Evolutionary conservation across 2,329 filamentous ascomycete genomes (phyloP).

Genomic region (Fusarium nematophilum): DNA sequence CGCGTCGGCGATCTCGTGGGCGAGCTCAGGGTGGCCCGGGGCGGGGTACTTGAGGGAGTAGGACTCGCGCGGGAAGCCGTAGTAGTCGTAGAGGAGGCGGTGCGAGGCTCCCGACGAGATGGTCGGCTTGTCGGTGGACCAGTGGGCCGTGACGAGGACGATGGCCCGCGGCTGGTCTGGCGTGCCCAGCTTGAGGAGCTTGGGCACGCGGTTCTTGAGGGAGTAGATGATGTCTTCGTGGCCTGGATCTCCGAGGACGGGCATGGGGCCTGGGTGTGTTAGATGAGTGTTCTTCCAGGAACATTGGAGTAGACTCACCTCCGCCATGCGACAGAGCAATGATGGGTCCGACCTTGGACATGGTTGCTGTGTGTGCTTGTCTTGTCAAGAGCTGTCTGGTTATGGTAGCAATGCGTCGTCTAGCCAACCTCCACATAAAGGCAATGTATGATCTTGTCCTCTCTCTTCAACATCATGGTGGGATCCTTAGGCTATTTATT

Average conservation of each 20-base stretch:
- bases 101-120: conserved; percentile 63
- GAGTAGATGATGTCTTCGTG: conserved; percentile 64
- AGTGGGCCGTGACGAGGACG: conserved; percentile 69
- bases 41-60: conserved; percentile 69
- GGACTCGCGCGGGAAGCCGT: conserved; percentile 66
- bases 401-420: conserved; percentile 18
- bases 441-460: neutral
- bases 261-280: conserved; percentile 61
- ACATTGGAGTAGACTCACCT: conserved; percentile 47
- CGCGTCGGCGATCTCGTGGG: conserved; percentile 58
- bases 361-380: conserved; percentile 38
- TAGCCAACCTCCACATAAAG: conserved; percentile 26
- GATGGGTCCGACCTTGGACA: conserved; percentile 56
- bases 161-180: conserved; percentile 62
- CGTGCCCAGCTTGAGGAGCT: conserved; percentile 65
- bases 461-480: conserved; percentile 5
- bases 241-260: conserved; percentile 64
- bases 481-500: conserved; percentile 31
- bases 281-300: neutral
- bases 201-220: conserved; percentile 63
- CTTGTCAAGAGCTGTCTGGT: conserved; percentile 1
- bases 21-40: conserved; percentile 64
- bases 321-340: conserved; percentile 63
- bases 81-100: conserved; percentile 67
- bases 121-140: conserved; percentile 60